Percentiles rank a stretch among this genome's conserved stretches.
phyloP scores from a whole-genome alignment of 768 basidiomycete genomes.

The Termitomyces sp. region DNA sequence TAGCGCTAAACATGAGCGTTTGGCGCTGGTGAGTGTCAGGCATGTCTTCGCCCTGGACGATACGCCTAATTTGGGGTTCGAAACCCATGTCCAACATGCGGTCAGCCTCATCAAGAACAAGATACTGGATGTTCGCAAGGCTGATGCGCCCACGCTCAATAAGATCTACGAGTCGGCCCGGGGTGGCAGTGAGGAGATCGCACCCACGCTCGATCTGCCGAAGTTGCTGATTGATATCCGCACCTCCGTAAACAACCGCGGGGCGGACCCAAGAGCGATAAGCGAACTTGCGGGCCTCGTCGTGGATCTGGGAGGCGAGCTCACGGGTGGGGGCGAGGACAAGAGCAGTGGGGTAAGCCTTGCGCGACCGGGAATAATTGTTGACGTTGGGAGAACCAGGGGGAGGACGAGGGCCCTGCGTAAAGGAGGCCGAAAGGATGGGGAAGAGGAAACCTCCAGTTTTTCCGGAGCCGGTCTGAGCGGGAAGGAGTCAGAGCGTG shows the following conservation, averaged over 20 bases:
- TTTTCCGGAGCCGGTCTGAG: conserved; percentile 98
- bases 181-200: conserved; percentile 94
- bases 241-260: conserved; percentile 98
- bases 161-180: conserved; percentile 95
- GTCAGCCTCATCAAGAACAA: conserved; percentile 98
- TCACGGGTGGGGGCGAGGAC: conserved; percentile 98
- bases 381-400: conserved; percentile 46
- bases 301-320: conserved; percentile 98
- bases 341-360: conserved; percentile 95
- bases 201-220: conserved; percentile 94
- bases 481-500: conserved; percentile 8
- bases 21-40: conserved; percentile 88
- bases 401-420: conserved; percentile 70
- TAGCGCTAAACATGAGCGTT: conserved; percentile 99
- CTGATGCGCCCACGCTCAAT: conserved; percentile 98
- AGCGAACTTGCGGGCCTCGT: conserved; percentile 97
- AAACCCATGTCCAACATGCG: conserved; percentile 99
- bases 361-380: conserved; percentile 67
- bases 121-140: conserved; percentile 93
- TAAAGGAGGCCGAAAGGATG: conserved; percentile 91
- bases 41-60: conserved; percentile 99
- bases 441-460: conserved; percentile 99
- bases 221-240: conserved; percentile 94
- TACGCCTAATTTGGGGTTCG: conserved; percentile 97
- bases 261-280: conserved; percentile 99